Conservation (phyloP, 2,329 filamentous ascomycete species). For the Colletotrichum cereale region DNA sequence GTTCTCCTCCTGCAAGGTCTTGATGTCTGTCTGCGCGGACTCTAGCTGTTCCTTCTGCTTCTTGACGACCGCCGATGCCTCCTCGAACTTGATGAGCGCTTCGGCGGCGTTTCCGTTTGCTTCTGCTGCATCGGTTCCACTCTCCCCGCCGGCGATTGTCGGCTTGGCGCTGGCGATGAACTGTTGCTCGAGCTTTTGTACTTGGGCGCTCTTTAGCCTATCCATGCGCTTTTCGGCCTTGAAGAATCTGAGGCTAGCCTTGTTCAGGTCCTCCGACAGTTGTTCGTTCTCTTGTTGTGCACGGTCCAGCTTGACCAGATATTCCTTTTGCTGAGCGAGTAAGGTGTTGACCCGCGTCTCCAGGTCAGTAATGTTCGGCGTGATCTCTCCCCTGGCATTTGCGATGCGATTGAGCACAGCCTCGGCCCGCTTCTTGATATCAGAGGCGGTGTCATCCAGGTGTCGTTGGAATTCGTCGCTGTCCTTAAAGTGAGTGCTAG, state of each 20-base stretch:
- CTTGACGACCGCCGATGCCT: conserved; percentile 78
- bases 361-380: conserved; percentile 78
- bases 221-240: conserved; percentile 96
- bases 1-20: conserved; percentile 80
- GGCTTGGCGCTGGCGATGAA: conserved; percentile 76
- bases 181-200: conserved; percentile 92
- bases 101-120: conserved; percentile 71
- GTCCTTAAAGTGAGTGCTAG: conserved; percentile 72
- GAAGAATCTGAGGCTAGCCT: conserved; percentile 90
- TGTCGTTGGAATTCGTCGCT: conserved; percentile 83
- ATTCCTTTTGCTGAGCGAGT: conserved; percentile 85
- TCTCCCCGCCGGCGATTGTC: conserved; percentile 62
- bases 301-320: conserved; percentile 80
- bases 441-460: conserved; percentile 79
- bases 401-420: conserved; percentile 73
- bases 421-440: conserved; percentile 81
- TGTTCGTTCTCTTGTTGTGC: conserved; percentile 84
- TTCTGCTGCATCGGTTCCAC: conserved; percentile 67
- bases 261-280: conserved; percentile 87
- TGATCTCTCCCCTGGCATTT: conserved; percentile 63
- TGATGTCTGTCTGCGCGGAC: conserved; percentile 81
- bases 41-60: conserved; percentile 94
- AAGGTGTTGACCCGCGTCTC: conserved; percentile 81
- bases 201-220: conserved; percentile 86
- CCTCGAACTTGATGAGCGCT: conserved; percentile 80